phyloP scores from a whole-genome alignment of 805 yeast species.

The Lipomyces japonicus region DNA sequence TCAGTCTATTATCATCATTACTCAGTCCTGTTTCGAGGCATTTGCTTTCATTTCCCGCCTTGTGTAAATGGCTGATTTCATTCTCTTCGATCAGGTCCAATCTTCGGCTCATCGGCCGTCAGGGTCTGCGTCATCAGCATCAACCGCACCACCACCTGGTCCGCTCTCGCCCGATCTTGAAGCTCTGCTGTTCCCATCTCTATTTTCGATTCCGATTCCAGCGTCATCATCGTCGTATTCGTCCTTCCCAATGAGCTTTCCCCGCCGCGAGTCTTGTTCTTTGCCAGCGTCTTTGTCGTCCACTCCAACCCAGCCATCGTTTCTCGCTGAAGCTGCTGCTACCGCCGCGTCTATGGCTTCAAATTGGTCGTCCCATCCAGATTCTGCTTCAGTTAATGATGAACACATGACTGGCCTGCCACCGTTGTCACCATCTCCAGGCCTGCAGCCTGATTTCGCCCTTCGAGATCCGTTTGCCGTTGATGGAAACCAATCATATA shows the following conservation, averaged over 20 bases:
- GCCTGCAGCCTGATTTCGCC: neutral
- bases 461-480: constrained; percentile 13
- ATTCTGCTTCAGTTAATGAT: constrained; percentile 1
- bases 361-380: constrained; percentile 14
- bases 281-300: constrained; percentile 27
- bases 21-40: neutral
- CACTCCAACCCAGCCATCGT: constrained; percentile 25
- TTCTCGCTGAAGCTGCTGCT: constrained; percentile 3
- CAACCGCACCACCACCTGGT: too few relatives aligned
- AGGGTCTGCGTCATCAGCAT: constrained; percentile 13
- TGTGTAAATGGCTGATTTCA: constrained; percentile 27
- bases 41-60: neutral
- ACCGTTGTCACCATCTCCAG: too few relatives aligned
- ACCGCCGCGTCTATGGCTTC: constrained; percentile 5
- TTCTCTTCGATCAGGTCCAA: constrained; percentile 22
- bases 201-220: too few relatives aligned
- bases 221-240: too few relatives aligned
- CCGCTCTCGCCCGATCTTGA: neutral
- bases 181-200: neutral
- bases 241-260: too few relatives aligned
- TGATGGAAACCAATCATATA: constrained; percentile 1
- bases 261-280: constrained; percentile 24
- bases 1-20: neutral
- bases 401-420: neutral
- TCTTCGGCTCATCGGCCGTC: constrained; percentile 20